Percentiles rank a stretch among this genome's conserved stretches.
Conservation (phyloP, 805 yeast genomes). For the Suhomyces pyralidae region DNA sequence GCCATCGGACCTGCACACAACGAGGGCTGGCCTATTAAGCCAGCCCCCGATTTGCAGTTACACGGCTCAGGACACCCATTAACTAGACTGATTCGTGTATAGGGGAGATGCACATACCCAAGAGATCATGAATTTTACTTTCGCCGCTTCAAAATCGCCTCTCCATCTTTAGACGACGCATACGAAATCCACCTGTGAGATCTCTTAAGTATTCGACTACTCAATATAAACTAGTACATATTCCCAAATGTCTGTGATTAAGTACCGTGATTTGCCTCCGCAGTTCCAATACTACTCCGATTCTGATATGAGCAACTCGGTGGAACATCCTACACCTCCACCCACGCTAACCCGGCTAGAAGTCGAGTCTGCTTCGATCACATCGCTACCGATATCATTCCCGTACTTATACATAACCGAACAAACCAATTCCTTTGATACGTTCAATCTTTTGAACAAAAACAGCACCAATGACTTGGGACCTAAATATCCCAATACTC, state of each 20-base stretch:
- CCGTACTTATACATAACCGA: conserved; percentile 24
- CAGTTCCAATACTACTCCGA: conserved; percentile 3
- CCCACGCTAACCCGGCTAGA: conserved; percentile 13
- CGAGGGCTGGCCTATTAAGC: background rate
- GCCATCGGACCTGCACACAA: background rate
- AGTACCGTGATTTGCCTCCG: conserved; percentile 1
- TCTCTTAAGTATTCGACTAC: background rate
- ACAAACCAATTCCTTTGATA: conserved; percentile 22
- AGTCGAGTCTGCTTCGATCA: conserved; percentile 23
- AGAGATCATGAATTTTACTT: background rate
- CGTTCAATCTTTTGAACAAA: conserved; percentile 19
- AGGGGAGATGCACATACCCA: background rate
- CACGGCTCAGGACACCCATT: too few relatives aligned
- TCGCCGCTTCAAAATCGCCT: background rate
- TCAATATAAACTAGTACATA: background rate
- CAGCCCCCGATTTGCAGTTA: background rate
- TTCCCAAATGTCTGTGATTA: background rate
- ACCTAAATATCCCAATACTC: conserved; percentile 27
- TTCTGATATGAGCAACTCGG: background rate
- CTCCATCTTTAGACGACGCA: background rate
- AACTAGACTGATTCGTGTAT: background rate
- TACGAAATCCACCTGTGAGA: background rate
- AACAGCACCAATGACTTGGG: conserved; percentile 5
- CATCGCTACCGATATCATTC: conserved; percentile 27
- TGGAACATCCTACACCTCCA: background rate